Conservation (phyloP, 208 protist species). For the Herpetomonas tarakana region DNA sequence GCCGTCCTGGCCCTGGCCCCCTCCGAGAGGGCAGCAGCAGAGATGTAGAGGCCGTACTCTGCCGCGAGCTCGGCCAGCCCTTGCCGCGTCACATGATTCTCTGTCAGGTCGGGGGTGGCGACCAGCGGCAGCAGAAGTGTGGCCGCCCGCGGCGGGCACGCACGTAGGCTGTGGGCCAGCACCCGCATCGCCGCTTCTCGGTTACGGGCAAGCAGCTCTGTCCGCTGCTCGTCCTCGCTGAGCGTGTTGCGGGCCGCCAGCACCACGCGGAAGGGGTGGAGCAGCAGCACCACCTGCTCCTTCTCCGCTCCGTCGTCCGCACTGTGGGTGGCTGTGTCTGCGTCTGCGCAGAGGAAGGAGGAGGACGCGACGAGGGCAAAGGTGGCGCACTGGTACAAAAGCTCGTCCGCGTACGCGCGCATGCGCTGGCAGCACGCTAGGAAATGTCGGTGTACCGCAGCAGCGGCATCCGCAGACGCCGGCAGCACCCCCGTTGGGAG, state of each 20-base stretch:
- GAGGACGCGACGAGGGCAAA: neutral
- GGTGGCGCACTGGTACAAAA: neutral
- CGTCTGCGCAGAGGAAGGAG: neutral
- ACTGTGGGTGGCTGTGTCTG: neutral
- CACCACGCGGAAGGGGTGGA: neutral
- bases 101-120: neutral
- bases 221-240: neutral
- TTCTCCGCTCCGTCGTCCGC: neutral
- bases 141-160: neutral
- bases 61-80: slow-evolving; percentile 7
- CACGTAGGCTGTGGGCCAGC: neutral
- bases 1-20: slow-evolving; percentile 4
- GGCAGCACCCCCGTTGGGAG: neutral
- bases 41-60: neutral
- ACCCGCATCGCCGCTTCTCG: neutral
- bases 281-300: neutral
- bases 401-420: neutral
- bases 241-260: neutral
- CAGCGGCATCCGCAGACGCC: neutral
- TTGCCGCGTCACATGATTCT: neutral
- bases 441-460: neutral
- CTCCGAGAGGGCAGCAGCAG: neutral
- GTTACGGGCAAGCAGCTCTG: neutral
- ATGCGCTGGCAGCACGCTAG: neutral
- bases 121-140: neutral